Evolutionary conservation across 495 filamentous ascomycete genomes (phyloP).

Genomic region (Podospora appendiculata): DNA sequence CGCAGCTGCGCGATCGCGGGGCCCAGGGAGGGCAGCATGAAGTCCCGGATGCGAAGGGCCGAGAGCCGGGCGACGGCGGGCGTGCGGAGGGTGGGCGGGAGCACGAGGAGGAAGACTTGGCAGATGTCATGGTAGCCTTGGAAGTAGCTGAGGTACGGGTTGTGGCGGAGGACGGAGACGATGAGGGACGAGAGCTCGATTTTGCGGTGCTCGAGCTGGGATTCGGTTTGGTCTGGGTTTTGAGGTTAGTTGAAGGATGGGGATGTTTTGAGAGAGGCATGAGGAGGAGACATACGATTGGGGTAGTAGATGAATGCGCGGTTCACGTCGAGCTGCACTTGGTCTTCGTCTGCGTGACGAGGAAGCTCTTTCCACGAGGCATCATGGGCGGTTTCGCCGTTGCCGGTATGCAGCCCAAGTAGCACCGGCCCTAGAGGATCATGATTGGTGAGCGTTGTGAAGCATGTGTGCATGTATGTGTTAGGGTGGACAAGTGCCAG

Average conservation of each 20-base stretch:
- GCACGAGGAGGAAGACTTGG: conserved; percentile 86
- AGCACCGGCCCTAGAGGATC: conserved; percentile 63
- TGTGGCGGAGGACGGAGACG: conserved; percentile 60
- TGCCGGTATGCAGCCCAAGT: conserved; percentile 44
- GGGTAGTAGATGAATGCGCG: conserved; percentile 98
- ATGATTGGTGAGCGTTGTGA: not conserved
- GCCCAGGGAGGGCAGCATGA: conserved; percentile 87
- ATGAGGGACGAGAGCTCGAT: conserved; percentile 68
- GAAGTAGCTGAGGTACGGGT: conserved; percentile 91
- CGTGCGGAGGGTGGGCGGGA: conserved; percentile 43
- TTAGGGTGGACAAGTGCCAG: no score
- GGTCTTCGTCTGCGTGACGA: conserved; percentile 73
- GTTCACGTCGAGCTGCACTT: conserved; percentile 86
- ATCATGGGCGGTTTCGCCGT: conserved; percentile 11
- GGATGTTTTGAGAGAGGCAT: not conserved
- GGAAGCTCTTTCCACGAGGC: conserved; percentile 48
- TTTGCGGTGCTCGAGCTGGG: conserved; percentile 58
- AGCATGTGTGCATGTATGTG: no score
- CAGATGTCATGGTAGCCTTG: conserved; percentile 98
- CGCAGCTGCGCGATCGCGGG: conserved; percentile 75
- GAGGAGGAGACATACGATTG: conserved; percentile 44
- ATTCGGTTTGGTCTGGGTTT: conserved; percentile 38
- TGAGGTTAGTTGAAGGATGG: conserved; percentile 1
- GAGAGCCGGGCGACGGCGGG: conserved; percentile 70
- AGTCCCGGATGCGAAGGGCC: conserved; percentile 84